Evolutionary conservation across 495 filamentous ascomycete genomes (phyloP), one percentile per base, ranked within the genome.

Genomic region (Cercophora sp.): DNA sequence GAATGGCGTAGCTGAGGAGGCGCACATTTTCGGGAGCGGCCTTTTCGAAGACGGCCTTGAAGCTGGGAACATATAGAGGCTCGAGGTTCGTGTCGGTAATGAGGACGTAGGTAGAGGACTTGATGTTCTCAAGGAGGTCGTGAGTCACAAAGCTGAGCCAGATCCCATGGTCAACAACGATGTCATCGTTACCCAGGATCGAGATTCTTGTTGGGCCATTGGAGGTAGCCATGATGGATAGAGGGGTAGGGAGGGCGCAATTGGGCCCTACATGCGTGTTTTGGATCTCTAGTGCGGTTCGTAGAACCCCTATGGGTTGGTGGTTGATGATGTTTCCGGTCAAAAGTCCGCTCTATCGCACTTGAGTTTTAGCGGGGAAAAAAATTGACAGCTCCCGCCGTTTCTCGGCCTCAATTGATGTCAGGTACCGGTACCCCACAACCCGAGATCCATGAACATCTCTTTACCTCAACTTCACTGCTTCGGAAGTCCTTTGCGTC

Each of bases 1-100:
- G 81, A 52, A 94, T 88, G 67, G 87, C 75, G 71, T 94, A 92
- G 44, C 85, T 86, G 44, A 98, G 82, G 16, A 98, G 82, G 44
- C 90, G 84, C 24, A 85, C 80, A 34, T 80, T 69, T 16, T 71
- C 43, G 46, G 79, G 67, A 18, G 79, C 69, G 47, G 75, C 73
- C 51, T 72, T 56, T 54, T 84, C 74, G 70, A 98, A 97, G 51
- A 78, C 70, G 40, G 79, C 75, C 63, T 86, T 71, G 73, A 97
- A 97, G 42, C 66, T 60, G 13, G 89, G 81, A 6, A 87, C 84
- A 72, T 98, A 96, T 57, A 85, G 79, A 13, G 83, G 78, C 44
- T 80, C 80, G 56, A 98, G 84, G 67, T 97, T 97, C 16, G 89
- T 92, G 70, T 98, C 93, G 62, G 93, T 97, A 60, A 98, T 85